Evolutionary conservation across 139 green algal species (phyloP), one percentile per base, ranked within the genome.

Genomic region (Chlorella sp.): DNA sequence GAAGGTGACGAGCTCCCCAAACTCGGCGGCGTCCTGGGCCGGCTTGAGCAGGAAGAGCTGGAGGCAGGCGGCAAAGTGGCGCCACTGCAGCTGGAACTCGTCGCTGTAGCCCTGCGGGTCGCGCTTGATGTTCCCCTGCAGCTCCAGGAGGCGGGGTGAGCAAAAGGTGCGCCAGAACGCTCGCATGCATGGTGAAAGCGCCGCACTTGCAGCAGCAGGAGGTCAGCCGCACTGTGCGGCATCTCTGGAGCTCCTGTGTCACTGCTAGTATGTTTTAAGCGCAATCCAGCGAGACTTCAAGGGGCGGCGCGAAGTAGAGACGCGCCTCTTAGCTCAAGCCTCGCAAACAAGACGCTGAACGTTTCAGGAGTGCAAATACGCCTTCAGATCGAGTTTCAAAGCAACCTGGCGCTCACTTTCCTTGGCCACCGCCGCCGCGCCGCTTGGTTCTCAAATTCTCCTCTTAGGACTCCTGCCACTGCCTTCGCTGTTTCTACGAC

Each of bases 81-180:
- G 45, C 48, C 71, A 86, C 84, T 97, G 94, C 53, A 97, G 61
- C 65, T 87, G 31, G 64, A 98, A 98, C 80, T 99, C 95, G 59
- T 98, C 92, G 9, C 79, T 79, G 81, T 98, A 98, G 35, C 95
- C 91, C 31, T 94, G 90, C 0, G 94, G 87, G 77, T 99, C 95
- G 8, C 89, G 64, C 79, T 98, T 98, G 63, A 96, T 93, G 68
- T 92, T 89, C 23, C 80, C 84, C 91, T 98, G 93, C 63, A 78
- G 8, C 25, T 12, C 4, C 17, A 29, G 27, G n/a, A 42, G 4
- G 1, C 3, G 31, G 6, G 68, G 5, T 8, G 45, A 11, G 29
- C 35, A 25, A 41, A 2, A 35, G 31, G 35, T 33, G 36, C 3
- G 35, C 19, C 17, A 63, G 8, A 48, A 19, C 2, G 19, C 14